Evolutionary conservation across 768 basidiomycete species (phyloP).

Genomic region (Hygrocybe punicea): DNA sequence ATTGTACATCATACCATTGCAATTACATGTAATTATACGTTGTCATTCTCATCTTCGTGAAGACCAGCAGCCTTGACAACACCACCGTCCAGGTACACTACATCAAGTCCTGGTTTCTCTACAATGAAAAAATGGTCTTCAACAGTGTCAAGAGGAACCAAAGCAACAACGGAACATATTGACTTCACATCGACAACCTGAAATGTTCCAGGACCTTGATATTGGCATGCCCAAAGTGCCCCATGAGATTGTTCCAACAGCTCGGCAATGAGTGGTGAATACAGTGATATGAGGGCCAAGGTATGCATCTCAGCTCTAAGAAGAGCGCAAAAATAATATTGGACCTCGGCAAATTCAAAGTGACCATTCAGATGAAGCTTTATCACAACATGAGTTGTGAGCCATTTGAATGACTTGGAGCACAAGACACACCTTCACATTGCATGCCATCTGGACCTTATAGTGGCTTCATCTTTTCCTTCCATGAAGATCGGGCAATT

Average conservation of each 20-base stretch:
- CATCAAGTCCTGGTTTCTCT: constrained; percentile 38
- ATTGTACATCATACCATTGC: too few relatives aligned
- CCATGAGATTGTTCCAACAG: too few relatives aligned
- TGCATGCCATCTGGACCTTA: constrained; percentile 1
- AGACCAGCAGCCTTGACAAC: too few relatives aligned
- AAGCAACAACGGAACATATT: constrained; percentile 22
- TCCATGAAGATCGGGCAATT: constrained; percentile 21
- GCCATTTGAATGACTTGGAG: not conserved
- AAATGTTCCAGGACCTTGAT: constrained; percentile 5
- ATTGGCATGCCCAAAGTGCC: constrained; percentile 10
- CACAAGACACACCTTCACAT: constrained; percentile 3
- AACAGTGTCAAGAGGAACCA: constrained; percentile 22
- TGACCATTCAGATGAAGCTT: too few relatives aligned
- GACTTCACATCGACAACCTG: constrained; percentile 9
- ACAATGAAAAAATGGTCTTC: constrained; percentile 42
- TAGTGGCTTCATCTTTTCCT: constrained; percentile 9
- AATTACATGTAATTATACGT: too few relatives aligned
- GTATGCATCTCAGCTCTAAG: constrained; percentile 11
- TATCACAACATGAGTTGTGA: too few relatives aligned
- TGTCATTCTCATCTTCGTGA: too few relatives aligned
- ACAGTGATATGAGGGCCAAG: constrained; percentile 12
- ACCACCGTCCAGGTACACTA: too few relatives aligned
- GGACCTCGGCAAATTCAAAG: constrained; percentile 8
- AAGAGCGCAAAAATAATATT: constrained; percentile 11
- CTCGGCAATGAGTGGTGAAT: constrained; percentile 5